Conservation (phyloP, 805 yeast species). For the Kluyveromyces starmeri region DNA sequence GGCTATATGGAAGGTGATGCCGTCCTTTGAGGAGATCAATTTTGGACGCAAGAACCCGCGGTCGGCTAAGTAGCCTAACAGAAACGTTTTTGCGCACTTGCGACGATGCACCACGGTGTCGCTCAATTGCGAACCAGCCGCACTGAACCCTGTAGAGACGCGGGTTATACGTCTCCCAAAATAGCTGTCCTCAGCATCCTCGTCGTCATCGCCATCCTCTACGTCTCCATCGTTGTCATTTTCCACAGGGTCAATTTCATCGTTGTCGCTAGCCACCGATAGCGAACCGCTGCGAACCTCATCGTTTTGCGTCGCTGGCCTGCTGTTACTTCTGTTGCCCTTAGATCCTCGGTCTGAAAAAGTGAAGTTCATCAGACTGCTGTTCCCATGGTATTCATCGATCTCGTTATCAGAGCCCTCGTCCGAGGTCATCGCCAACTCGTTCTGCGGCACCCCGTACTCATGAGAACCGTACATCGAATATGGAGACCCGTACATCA, state of each 20-base stretch:
- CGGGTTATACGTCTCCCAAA: slow-evolving; percentile 2
- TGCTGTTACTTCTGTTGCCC: not conserved
- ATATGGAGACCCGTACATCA: slow-evolving; percentile 3
- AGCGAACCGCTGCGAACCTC: not conserved
- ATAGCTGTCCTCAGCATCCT: not conserved
- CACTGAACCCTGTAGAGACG: slow-evolving; percentile 3
- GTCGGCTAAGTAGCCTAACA: slow-evolving; percentile 16
- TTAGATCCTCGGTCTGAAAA: not conserved
- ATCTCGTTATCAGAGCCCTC: slow-evolving; percentile 5
- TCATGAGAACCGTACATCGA: slow-evolving; percentile 2
- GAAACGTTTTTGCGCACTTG: slow-evolving; percentile 2
- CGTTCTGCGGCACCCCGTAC: slow-evolving; percentile 1
- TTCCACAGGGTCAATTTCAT: slow-evolving; percentile 5
- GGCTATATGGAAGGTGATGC: slow-evolving; percentile 22
- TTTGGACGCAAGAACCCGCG: slow-evolving; percentile 24
- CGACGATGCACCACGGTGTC: not conserved
- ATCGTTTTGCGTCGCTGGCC: not conserved
- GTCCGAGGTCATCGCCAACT: slow-evolving; percentile 1
- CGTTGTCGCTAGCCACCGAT: slow-evolving; percentile 4
- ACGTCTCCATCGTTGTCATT: not conserved
- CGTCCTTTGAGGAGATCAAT: slow-evolving; percentile 11
- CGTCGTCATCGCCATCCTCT: slow-evolving; percentile 5
- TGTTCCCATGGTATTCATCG: slow-evolving; percentile 2
- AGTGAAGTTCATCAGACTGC: slow-evolving; percentile 1
- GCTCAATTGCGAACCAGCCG: slow-evolving; percentile 4